These are phyloP conservation scores for Aphanomyces astaci DNA, from an alignment of 352 stramenopile genomes.

Conservation along the genomic window DNA sequence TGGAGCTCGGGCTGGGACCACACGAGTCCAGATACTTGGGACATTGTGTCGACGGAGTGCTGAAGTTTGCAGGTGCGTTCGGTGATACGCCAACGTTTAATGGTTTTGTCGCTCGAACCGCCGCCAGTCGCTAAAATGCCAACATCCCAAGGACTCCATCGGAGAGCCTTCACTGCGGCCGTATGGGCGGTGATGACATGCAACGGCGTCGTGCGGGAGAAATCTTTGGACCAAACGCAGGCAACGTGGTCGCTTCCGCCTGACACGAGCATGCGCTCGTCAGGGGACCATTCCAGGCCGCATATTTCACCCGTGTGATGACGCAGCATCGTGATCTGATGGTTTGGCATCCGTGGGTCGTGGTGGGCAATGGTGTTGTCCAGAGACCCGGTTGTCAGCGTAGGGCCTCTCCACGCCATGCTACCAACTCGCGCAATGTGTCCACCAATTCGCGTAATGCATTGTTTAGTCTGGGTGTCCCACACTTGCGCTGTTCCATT, in stretches of 20 bases:
- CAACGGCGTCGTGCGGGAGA: not conserved
- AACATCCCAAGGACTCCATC: conserved; percentile 7
- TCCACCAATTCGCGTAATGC: not conserved
- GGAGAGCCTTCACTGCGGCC: conserved; percentile 13
- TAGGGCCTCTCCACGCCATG: not conserved
- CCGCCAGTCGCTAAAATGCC: conserved; percentile 11
- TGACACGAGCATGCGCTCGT: conserved; percentile 7
- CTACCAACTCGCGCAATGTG: not conserved
- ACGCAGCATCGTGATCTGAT: not conserved
- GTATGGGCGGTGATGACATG: not conserved
- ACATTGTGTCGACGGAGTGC: conserved; percentile 1
- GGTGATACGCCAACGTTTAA: conserved; percentile 18
- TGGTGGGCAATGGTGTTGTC: conserved; percentile 16
- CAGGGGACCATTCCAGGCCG: conserved; percentile 9
- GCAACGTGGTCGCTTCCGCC: conserved; percentile 14
- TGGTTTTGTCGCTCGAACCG: not conserved
- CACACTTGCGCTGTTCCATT: not conserved
- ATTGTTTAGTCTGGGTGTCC: not conserved
- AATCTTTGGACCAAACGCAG: conserved; percentile 15
- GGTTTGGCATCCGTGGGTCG: not conserved
- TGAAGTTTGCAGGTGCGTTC: conserved; percentile 6
- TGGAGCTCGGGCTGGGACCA: conserved; percentile 11
- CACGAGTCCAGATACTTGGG: conserved; percentile 12
- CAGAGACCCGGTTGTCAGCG: conserved; percentile 10
- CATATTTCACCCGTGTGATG: conserved; percentile 16